These are phyloP conservation scores for Fraxinus nigra DNA, from an alignment of 305 asterid species.

Conservation along the genomic window DNA sequence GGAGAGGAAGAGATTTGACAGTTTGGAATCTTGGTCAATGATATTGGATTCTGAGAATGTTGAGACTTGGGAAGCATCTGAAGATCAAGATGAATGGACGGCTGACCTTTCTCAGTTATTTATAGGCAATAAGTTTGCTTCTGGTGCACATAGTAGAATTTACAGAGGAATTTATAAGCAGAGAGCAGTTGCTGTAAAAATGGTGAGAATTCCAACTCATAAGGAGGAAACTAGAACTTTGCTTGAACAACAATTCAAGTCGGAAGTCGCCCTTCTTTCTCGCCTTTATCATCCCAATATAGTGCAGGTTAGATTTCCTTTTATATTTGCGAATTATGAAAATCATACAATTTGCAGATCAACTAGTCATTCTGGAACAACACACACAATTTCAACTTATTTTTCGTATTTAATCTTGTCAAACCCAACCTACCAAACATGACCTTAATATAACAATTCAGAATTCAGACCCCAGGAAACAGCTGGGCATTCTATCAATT, in stretches of 20 bases:
- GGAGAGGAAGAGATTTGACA: conserved; percentile 88
- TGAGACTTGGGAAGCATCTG: conserved; percentile 73
- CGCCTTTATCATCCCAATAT: conserved; percentile 80
- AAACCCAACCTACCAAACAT: neutral
- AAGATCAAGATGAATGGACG: conserved; percentile 88
- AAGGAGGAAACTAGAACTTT: conserved; percentile 62
- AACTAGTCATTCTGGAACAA: neutral
- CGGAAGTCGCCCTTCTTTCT: conserved; percentile 82
- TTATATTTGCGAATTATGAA: neutral
- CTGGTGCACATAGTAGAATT: conserved; percentile 93
- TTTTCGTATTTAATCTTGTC: neutral
- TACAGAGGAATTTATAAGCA: conserved; percentile 93
- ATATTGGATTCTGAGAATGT: conserved; percentile 77
- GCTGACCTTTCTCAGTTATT: conserved; percentile 93
- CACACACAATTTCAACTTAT: neutral
- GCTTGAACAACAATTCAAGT: conserved; percentile 84
- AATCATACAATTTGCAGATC: neutral
- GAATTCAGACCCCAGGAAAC: neutral
- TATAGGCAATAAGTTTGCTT: conserved; percentile 88
- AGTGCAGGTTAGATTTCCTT: conserved; percentile 58
- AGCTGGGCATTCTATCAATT: too few species aligned
- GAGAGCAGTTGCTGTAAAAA: conserved; percentile 86
- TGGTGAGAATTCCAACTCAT: conserved; percentile 85
- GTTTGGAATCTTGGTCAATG: conserved; percentile 95
- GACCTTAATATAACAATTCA: neutral